Base-by-base conservation (phyloP, 2,329 filamentous ascomycete genomes). In the Setomelanomma holmii region DNA sequence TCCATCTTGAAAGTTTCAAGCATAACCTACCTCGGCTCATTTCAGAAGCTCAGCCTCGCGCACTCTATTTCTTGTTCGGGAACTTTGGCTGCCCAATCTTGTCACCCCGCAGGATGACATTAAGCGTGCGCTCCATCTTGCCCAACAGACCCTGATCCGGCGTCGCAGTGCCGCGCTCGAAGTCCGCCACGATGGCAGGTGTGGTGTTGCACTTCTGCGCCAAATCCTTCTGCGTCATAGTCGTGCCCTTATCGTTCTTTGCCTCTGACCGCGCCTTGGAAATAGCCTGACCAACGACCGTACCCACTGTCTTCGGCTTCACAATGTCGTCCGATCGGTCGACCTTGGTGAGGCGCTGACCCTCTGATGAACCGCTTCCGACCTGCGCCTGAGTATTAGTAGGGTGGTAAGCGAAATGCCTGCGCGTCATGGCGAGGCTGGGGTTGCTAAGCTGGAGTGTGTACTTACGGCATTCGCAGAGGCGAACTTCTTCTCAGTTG, bases 311-410 rank as follows among this genome's bases (percentile, higher is more conserved):
- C 81, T 96, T 96, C 72, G 92, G 93, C 82, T 96, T 96, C 79
- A 98, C 89, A 79, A 97, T 96, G 75, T 97, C 95, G 82, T 98
- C 93, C 75, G 87, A 88, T 66, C 93, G 93, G 83, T 98, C 95
- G 77, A 99, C 93, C 83, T 98, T 97, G 64, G 95, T 98, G 62
- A 98, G 84, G 74, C 91, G 93, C 80, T 99, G 95, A 67, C 95
- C 95, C 79, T 98, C 93, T 41, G 56, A 53, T 47, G 73, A 82
- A 56, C 79, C 42, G 50, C 53, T 56, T 34, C 56, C 56, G 30
- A 49, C 41, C 54, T 57, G n/a, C 12, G 16, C 1, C 16, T n/a
- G 20, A 6, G 2, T 12, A 45, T 59, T 19, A 58, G 45, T 30
- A 10, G 42, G 16, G 14, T 24, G 20, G 43, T 39, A 23, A 46